Base-by-base conservation (phyloP, 2,329 filamentous ascomycete genomes). In the Neoscytalidium dimidiatum region DNA sequence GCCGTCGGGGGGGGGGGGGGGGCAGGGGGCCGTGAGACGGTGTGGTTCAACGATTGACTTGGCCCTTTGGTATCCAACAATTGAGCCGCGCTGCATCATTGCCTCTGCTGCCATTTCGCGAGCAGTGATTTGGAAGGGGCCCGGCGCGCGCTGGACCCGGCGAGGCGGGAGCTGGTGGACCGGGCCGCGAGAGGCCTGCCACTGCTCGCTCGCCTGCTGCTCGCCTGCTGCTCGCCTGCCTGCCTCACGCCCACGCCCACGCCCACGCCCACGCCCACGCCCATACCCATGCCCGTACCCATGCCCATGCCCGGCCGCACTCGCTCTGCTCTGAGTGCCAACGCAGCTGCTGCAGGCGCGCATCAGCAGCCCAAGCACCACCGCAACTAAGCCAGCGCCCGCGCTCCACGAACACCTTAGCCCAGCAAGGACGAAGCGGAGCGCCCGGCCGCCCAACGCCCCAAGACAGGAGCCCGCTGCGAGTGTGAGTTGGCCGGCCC, bases 1-100 rank as follows among this genome's bases (percentile, higher is more conserved):
- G 61, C 61, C 48, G 61, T 48, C 26, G 21, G 29, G 33, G 49
- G 60, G 46, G 52, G 61, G 49, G 48, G 46, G 51, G 62, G 38
- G 49, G 48, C 31, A 41, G 62, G 38, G 33, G 38, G 38, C 9
- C 62, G 51, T 64, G 62, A 57, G 62, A 64, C 62, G 62, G 62
- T 64, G 62, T 64, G 61, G 62, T 64, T 64, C 62, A 64, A 64
- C 35, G 29, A 48, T 64, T 64, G 62, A 64, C 62, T 64, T 64
- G 62, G 62, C 51, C 51, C 38, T 49, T 49, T 49, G 58, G 49
- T 57, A 57, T 64, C 62, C 62, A 63, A 53, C 49, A 44, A 64
- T 64, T 64, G 62, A 64, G 62, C 61, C 49, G 61, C 61, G 51
- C 43, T 57, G 62, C 62, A 64, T 29, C 62, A 44, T 23, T 44